Conservation (phyloP, 805 yeast genomes). For the Candida boleticola region DNA sequence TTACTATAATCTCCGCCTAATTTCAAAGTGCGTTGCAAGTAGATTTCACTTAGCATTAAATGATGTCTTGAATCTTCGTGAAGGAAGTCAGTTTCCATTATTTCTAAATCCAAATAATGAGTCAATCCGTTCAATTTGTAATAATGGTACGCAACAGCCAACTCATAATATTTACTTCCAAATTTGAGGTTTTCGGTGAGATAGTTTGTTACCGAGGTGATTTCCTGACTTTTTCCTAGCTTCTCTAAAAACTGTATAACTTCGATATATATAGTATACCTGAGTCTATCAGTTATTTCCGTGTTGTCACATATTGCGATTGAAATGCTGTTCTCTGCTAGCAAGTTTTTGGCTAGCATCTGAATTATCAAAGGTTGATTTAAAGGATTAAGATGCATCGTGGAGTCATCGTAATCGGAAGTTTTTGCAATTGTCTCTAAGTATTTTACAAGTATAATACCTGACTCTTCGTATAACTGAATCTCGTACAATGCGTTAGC, state of each 20-base stretch:
- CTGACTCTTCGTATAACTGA: constrained; percentile 7
- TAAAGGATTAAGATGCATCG: too few species aligned
- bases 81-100: constrained; percentile 8
- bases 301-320: too few species aligned
- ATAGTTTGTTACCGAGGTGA: constrained; percentile 14
- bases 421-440: too few species aligned
- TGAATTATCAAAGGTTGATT: too few species aligned
- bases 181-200: constrained; percentile 14
- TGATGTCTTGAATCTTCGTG: too few species aligned
- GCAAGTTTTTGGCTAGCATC: too few species aligned
- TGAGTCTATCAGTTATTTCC: too few species aligned
- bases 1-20: too few species aligned
- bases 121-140: constrained; percentile 18
- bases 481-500: constrained; percentile 24
- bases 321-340: too few species aligned
- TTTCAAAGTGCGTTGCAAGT: too few species aligned
- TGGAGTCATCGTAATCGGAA: too few species aligned
- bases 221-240: constrained; percentile 12
- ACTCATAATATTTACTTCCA: constrained; percentile 11
- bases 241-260: constrained; percentile 21
- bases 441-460: constrained; percentile 2
- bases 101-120: constrained; percentile 12
- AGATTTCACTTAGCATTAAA: too few species aligned
- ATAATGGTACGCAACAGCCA: constrained; percentile 17
- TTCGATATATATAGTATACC: constrained; percentile 12